phyloP scores from a whole-genome alignment of 208 protist species.

The Acanthamoeba polyphaga region DNA sequence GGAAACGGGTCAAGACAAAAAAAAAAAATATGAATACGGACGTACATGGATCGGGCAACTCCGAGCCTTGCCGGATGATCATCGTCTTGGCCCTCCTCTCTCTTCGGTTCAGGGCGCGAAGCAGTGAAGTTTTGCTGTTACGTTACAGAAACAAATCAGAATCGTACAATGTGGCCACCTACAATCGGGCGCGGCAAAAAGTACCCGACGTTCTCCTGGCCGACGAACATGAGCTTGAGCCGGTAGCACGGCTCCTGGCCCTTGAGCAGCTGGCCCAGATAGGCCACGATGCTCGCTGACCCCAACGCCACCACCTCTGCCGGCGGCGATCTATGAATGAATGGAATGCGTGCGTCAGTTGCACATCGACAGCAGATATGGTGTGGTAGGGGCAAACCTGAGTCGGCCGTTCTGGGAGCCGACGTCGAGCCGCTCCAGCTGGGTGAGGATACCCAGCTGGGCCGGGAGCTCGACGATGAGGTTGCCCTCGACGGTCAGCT shows the following conservation, averaged over 20 bases:
- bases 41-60: neutral
- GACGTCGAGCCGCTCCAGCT: slow-evolving; percentile 1
- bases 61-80: too few relatives aligned
- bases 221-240: slow-evolving; percentile 67
- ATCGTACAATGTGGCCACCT: too few relatives aligned
- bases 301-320: slow-evolving; percentile 20
- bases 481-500: neutral
- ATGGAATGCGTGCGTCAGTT: too few relatives aligned
- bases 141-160: too few relatives aligned
- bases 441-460: neutral
- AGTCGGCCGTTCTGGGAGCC: neutral
- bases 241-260: slow-evolving; percentile 40
- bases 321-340: neutral
- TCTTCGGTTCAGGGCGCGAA: neutral
- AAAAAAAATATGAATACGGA: too few relatives aligned
- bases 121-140: slow-evolving; percentile 29
- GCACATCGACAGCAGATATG: too few relatives aligned
- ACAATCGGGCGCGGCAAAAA: too few relatives aligned
- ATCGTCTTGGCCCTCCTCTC: neutral
- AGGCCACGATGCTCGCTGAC: slow-evolving; percentile 2
- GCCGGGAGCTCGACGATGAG: neutral
- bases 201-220: slow-evolving; percentile 63
- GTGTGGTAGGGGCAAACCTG: neutral
- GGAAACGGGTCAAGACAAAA: too few relatives aligned
- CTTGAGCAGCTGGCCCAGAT: slow-evolving; percentile 9